Base-by-base conservation (phyloP, 148 eudicot genomes). In the Vaccinium darrowii region DNA sequence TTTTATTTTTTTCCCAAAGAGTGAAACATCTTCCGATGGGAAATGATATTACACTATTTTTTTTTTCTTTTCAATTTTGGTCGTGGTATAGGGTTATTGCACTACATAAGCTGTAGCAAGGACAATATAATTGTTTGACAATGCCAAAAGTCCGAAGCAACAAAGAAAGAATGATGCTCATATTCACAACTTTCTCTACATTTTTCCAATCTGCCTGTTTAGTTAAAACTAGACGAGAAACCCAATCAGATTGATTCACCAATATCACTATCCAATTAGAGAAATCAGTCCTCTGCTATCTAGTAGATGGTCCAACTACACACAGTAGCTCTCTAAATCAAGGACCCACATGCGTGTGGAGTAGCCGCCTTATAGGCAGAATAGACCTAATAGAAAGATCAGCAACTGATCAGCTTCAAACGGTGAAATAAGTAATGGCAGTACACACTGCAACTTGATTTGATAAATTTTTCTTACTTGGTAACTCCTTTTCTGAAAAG, bases 141-240 rank as follows among this genome's bases (percentile, higher is more conserved):
- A 36, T 36, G 47, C n/a, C 30, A 33, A 4, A 80, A 58, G 10
- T 58, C 23, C 71, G 12, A 36, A 30, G 23, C 30, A 80, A 39
- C 15, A 14, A 14, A 79, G 3, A 36, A 80, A 80, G 11, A 58
- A 36, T 30, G 27, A 16, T 10, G 16, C 23, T 79, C n/a, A 27
- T 33, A 56, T 83, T 83, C 49, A 83, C 50, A 60, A 58, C 82
- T 15, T 33, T 14, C 51, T 58, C 67, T 57, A 63, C 23, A 57
- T 80, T 80, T 27, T 57, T 21, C 30, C 65, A 4, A 56, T 57
- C 81, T 33, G 49, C 13, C 81, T 56, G 43, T 27, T 18, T 79
- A 27, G 8, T 14, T 79, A 56, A 27, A n/a, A 71, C 75, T 27
- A 71, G 1, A 25, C 11, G 30, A 71, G 14, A 71, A 71, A 72